Evolutionary conservation across 805 yeast species (phyloP).

Genomic region (Schizosaccharomyces cryophilus): DNA sequence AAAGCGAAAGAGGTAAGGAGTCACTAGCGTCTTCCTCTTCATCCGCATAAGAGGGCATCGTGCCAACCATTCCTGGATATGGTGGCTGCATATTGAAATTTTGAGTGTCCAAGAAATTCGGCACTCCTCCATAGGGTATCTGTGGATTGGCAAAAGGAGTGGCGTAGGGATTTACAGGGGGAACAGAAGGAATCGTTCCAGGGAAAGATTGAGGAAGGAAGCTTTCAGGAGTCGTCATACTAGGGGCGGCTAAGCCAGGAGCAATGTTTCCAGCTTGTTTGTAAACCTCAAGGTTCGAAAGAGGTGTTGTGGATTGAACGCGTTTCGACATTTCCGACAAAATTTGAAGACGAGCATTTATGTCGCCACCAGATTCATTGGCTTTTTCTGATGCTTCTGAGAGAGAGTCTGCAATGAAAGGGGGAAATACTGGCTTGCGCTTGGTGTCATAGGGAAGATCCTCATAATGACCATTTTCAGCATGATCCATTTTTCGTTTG

Average conservation of each 20-base stretch:
- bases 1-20: neutral
- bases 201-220: neutral
- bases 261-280: neutral
- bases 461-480: neutral
- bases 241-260: neutral
- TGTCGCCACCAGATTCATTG: neutral
- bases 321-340: neutral
- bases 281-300: neutral
- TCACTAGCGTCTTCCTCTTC: neutral
- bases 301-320: neutral
- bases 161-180: no score
- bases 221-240: neutral
- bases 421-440: neutral
- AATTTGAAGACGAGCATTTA: neutral
- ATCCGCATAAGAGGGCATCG: neutral
- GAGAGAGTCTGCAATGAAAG: neutral
- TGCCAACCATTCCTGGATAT: neutral
- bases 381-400: neutral
- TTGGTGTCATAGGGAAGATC: neutral
- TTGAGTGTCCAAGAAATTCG: neutral
- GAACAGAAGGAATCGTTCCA: neutral
- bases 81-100: neutral
- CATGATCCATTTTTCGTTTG: neutral
- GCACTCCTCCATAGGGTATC: neutral
- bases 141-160: neutral